A percentile compares a stretch with the other conserved stretches of the same genome.
phyloP scores from a whole-genome alignment of 1,139 yeast genomes.

The Scheffersomyces quercinus region DNA sequence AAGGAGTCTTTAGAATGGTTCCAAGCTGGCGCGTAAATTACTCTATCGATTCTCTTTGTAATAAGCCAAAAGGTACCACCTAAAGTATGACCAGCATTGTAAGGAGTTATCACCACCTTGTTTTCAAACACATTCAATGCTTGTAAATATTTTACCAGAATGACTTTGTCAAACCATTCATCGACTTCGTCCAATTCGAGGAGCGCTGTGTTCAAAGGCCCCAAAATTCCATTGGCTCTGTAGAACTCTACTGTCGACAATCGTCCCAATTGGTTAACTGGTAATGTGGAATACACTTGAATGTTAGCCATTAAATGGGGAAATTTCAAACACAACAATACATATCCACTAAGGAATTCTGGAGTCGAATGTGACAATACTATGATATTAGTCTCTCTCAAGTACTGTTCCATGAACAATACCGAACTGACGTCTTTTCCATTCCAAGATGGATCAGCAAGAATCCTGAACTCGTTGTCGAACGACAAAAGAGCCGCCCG shows the following conservation, averaged over 20 bases:
- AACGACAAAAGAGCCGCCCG: conserved; percentile 46
- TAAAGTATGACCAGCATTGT: conserved; percentile 87
- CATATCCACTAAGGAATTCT: conserved; percentile 79
- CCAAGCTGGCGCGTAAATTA: conserved; percentile 92
- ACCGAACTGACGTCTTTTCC: conserved; percentile 43
- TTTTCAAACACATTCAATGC: conserved; percentile 66
- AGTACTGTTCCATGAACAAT: conserved; percentile 44
- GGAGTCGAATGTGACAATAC: conserved; percentile 84
- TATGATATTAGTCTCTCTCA: conserved; percentile 61
- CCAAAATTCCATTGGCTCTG: conserved; percentile 68
- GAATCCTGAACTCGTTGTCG: conserved; percentile 48
- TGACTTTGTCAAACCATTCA: conserved; percentile 69
- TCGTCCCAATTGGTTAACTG: conserved; percentile 84
- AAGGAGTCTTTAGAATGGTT: conserved; percentile 90
- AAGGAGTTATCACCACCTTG: conserved; percentile 67
- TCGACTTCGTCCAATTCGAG: conserved; percentile 79
- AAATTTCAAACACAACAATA: conserved; percentile 60
- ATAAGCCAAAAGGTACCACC: conserved; percentile 93
- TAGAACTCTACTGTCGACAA: conserved; percentile 82
- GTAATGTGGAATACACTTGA: conserved; percentile 85
- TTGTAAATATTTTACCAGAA: conserved; percentile 76
- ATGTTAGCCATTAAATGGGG: conserved; percentile 62
- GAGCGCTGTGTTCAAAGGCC: conserved; percentile 64
- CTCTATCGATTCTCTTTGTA: conserved; percentile 70
- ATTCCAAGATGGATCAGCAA: conserved; percentile 78